These are phyloP conservation scores for Teunomyces barrocoloradensis DNA, from an alignment of 805 yeast species.

Conservation along the genomic window DNA sequence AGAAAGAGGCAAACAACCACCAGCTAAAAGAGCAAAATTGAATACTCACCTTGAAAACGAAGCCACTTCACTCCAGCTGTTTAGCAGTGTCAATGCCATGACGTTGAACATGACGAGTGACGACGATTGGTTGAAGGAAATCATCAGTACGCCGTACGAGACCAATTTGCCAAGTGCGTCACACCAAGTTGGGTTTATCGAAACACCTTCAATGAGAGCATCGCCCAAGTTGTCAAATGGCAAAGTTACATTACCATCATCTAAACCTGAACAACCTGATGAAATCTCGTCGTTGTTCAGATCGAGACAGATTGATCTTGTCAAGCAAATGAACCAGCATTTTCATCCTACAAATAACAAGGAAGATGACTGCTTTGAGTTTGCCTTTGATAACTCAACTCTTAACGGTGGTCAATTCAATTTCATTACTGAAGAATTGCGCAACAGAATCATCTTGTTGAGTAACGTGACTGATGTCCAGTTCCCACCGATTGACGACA, in stretches of 20 bases:
- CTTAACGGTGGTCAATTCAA: conserved; percentile 8
- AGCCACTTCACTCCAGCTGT: background rate
- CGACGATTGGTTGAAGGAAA: conserved; percentile 69
- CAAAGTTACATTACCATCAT: conserved; percentile 22
- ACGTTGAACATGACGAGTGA: conserved; percentile 14
- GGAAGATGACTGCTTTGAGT: conserved; percentile 6
- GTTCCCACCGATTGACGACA: conserved; percentile 72
- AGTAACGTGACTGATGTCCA: conserved; percentile 56
- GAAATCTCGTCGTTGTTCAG: conserved; percentile 63
- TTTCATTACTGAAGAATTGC: conserved; percentile 36
- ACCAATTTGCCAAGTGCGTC: conserved; percentile 50
- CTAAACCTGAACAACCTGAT: conserved; percentile 22
- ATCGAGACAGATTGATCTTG: conserved; percentile 64
- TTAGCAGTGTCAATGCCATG: conserved; percentile 6
- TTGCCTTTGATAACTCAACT: conserved; percentile 7
- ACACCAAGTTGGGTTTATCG: conserved; percentile 60
- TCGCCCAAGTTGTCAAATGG: conserved; percentile 10
- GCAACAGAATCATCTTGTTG: conserved; percentile 50
- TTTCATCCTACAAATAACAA: conserved; percentile 1
- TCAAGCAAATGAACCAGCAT: conserved; percentile 39
- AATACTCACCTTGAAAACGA: background rate
- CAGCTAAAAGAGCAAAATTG: conserved; percentile 5
- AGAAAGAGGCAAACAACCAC: conserved; percentile 3
- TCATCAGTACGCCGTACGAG: conserved; percentile 65
- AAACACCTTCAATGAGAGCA: conserved; percentile 25